Conservation (phyloP, 2,329 filamentous ascomycete species). For the Lachnellula suecica region DNA sequence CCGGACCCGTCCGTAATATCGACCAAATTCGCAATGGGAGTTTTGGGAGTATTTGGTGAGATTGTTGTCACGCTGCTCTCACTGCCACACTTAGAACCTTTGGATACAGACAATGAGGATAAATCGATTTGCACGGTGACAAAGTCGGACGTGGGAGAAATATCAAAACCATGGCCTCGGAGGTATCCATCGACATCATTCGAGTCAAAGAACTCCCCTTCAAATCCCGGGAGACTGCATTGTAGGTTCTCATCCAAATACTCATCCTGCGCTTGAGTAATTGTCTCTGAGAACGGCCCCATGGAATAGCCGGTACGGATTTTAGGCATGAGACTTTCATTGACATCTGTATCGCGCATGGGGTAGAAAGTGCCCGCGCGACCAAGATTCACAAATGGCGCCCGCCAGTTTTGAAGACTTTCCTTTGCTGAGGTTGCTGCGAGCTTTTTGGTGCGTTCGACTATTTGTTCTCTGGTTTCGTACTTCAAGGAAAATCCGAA, state of each 20-base stretch:
- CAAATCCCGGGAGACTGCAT: slow-evolving; percentile 59
- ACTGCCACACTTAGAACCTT: slow-evolving; percentile 16
- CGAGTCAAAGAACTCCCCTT: slow-evolving; percentile 75
- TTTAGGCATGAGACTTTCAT: slow-evolving; percentile 26
- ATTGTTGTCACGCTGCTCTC: slow-evolving; percentile 8
- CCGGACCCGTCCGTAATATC: not conserved
- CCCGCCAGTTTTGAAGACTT: slow-evolving; percentile 56
- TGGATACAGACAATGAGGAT: slow-evolving; percentile 11
- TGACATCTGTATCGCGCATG: slow-evolving; percentile 25
- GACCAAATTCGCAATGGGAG: slow-evolving; percentile 10
- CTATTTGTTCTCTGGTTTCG: slow-evolving; percentile 48
- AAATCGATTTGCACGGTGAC: slow-evolving; percentile 56
- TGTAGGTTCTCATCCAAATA: slow-evolving; percentile 47
- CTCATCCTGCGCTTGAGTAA: slow-evolving; percentile 41
- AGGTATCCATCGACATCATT: slow-evolving; percentile 78
- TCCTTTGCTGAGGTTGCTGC: slow-evolving; percentile 29
- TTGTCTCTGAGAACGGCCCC: slow-evolving; percentile 47
- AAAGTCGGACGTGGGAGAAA: slow-evolving; percentile 60
- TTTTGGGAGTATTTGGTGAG: slow-evolving; percentile 25
- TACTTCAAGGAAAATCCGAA: slow-evolving; percentile 72
- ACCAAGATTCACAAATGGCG: slow-evolving; percentile 65
- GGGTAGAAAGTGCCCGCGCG: slow-evolving; percentile 67
- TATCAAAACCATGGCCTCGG: slow-evolving; percentile 58
- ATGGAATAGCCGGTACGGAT: slow-evolving; percentile 39
- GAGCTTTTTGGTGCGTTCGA: slow-evolving; percentile 37